Base-by-base conservation (phyloP, 495 filamentous ascomycete genomes). In the Daldinia concentrica region DNA sequence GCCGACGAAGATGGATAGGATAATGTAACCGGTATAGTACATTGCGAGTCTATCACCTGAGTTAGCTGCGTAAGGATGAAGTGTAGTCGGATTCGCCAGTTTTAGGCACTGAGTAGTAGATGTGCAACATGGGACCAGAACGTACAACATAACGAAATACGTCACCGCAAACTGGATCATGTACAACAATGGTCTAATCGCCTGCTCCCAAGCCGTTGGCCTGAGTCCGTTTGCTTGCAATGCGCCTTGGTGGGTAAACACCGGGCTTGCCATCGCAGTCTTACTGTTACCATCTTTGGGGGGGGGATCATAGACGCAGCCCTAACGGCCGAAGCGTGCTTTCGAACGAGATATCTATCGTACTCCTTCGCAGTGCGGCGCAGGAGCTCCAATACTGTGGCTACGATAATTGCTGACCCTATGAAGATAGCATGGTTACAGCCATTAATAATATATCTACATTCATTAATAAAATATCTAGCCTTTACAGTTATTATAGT, bases 141-240 rank as follows among this genome's bases (percentile, higher is more conserved):
- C 71, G 29, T 66, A 73, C 73, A 92, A 75, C 90, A 92, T 91
- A 66, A 92, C 74, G 66, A 92, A 85, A 75, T 92, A 93, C n/a
- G 89, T 89, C n/a, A 91, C 86, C 0, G 86, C 88, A 74, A 92
- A 91, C 71, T 91, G 89, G 17, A 86, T 14, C 84, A 86, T 89
- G 73, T 92, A 88, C 29, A 93, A 64, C 45, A 85, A 39, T 0
- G 90, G 86, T 4, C 90, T 84, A 15, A 90, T 67, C 6, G 81
- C 73, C 69, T 92, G 90, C 75, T 92, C 86, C 1, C 82, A 45
- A 0, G 86, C 29, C 4, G 76, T 84, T 0, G 86, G 88, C 6
- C 85, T 80, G 58, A 85, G 82, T 0, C 74, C 58, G 8, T 29
- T 39, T 17, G 57, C 14, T 7, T 57, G 60, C 2, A 7, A 24